Evolutionary conservation across 225 moss, liverwort and hornwort genomes (phyloP).

Genomic region (Thuidium tamariscinum): DNA sequence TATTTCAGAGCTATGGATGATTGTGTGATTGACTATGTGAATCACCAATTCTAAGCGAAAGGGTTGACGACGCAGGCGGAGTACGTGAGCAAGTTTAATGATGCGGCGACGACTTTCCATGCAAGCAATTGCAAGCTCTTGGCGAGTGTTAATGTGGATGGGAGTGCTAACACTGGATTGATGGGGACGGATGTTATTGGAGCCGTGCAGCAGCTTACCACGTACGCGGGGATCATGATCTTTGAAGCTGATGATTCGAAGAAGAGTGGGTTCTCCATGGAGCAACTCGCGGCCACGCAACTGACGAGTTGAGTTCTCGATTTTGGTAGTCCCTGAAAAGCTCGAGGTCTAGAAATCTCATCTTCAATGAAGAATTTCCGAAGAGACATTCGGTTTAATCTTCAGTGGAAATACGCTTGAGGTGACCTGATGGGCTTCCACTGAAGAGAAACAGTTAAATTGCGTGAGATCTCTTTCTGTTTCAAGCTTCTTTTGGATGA

Average conservation of each 20-base stretch:
- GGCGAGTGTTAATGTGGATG: not conserved
- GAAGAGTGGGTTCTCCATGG: not conserved
- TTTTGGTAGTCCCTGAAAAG: not conserved
- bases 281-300: not conserved
- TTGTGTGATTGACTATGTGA: not conserved
- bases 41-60: conserved; percentile 3
- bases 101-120: not conserved
- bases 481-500: not conserved
- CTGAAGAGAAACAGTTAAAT: not conserved
- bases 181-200: not conserved
- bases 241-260: conserved; percentile 8
- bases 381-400: not conserved
- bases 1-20: not conserved
- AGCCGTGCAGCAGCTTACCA: not conserved
- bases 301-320: not conserved
- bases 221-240: conserved; percentile 26
- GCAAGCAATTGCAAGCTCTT: not conserved
- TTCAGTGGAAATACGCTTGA: not conserved
- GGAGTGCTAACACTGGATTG: not conserved
- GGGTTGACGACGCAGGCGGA: not conserved
- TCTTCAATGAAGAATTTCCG: not conserved
- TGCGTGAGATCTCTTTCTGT: not conserved
- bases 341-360: not conserved
- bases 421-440: not conserved
- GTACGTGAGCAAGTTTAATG: not conserved